Conservation (phyloP, 441 rosid genomes). For the Aleurites moluccanus region DNA sequence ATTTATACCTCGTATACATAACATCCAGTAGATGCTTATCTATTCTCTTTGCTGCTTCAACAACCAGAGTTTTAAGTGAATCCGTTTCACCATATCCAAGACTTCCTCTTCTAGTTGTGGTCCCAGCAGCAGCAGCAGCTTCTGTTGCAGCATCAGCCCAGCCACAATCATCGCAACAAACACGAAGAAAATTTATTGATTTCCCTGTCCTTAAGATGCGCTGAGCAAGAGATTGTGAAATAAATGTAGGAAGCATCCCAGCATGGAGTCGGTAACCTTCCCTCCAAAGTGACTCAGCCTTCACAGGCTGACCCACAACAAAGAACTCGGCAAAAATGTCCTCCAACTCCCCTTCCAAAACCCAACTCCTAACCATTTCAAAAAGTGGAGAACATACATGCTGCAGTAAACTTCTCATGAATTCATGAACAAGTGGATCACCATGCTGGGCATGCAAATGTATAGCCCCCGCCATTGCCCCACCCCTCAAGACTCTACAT, state of each 20-base stretch:
- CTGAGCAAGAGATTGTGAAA: slow-evolving; percentile 77
- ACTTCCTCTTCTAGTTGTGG: slow-evolving; percentile 82
- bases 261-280: slow-evolving; percentile 88
- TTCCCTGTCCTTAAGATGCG: slow-evolving; percentile 91
- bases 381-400: slow-evolving; percentile 89
- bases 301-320: slow-evolving; percentile 81
- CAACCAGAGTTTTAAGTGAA: slow-evolving; percentile 81
- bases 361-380: slow-evolving; percentile 99
- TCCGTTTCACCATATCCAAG: slow-evolving; percentile 94
- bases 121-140: slow-evolving; percentile 89
- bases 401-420: slow-evolving; percentile 72
- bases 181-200: slow-evolving; percentile 91
- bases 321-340: slow-evolving; percentile 88
- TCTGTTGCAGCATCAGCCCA: slow-evolving; percentile 68
- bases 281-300: slow-evolving; percentile 94
- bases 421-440: slow-evolving; percentile 80
- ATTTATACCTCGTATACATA: slow-evolving; percentile 69
- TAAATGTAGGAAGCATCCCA: slow-evolving; percentile 88
- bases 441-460: slow-evolving; percentile 97
- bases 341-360: slow-evolving; percentile 94
- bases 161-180: slow-evolving; percentile 48
- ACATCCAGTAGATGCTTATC: slow-evolving; percentile 90
- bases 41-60: slow-evolving; percentile 93
- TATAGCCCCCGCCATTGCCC: slow-evolving; percentile 96
- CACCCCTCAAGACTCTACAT: slow-evolving; percentile 84